Evolutionary conservation across 2,329 filamentous ascomycete species (phyloP).

Genomic region (Pyrenophora teres): DNA sequence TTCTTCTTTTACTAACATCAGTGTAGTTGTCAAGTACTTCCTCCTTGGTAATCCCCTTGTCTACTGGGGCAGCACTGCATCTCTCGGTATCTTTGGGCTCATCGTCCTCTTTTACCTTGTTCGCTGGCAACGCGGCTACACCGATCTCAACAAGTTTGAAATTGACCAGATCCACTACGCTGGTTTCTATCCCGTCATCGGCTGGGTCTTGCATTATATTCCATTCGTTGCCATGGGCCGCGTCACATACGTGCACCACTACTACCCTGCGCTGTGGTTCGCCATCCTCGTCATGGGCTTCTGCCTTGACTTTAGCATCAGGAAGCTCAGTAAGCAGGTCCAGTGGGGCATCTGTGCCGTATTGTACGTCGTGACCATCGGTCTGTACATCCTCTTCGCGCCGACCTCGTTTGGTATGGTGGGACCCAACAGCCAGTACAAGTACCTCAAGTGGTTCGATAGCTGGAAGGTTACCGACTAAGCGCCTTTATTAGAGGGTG

Average conservation of each 20-base stretch:
- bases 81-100: conserved; percentile 72
- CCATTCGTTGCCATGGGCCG: conserved; percentile 97
- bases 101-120: conserved; percentile 83
- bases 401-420: conserved; percentile 97
- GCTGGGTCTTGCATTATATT: conserved; percentile 95
- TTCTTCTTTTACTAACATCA: conserved; percentile 17
- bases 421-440: conserved; percentile 80
- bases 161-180: conserved; percentile 95
- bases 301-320: conserved; percentile 80
- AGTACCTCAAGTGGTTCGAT: conserved; percentile 91
- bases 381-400: conserved; percentile 86
- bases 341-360: conserved; percentile 72
- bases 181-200: conserved; percentile 85
- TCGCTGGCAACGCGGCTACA: conserved; percentile 94
- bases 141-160: conserved; percentile 76
- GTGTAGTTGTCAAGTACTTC: conserved; percentile 85
- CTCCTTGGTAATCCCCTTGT: conserved; percentile 94
- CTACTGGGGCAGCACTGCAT: conserved; percentile 90
- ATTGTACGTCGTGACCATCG: conserved; percentile 75
- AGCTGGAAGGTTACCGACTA: conserved; percentile 81
- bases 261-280: conserved; percentile 98
- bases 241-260: conserved; percentile 99
- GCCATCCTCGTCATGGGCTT: conserved; percentile 90
- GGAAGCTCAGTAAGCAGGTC: conserved; percentile 65
- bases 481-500: neutral